These are phyloP conservation scores for Mycosphaerella sp. DNA, from an alignment of 2,329 filamentous ascomycete genomes.

Conservation along the genomic window DNA sequence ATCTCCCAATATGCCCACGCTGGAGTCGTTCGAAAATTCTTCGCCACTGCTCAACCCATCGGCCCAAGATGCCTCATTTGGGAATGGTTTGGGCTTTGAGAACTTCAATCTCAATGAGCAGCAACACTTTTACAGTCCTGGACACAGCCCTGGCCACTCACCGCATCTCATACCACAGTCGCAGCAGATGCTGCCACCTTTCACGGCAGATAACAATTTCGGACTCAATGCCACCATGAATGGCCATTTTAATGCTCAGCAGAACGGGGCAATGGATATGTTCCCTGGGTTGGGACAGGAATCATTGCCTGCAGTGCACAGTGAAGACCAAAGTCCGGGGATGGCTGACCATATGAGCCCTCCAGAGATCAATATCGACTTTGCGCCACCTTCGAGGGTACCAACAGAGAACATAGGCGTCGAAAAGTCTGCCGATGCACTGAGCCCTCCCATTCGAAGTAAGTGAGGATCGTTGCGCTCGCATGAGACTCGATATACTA, in stretches of 20 bases:
- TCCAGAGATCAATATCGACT: conserved; percentile 92
- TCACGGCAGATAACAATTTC: conserved; percentile 42
- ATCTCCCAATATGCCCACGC: conserved; percentile 72
- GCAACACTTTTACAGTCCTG: conserved; percentile 24
- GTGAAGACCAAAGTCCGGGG: conserved; percentile 42
- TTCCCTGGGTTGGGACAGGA: conserved; percentile 47
- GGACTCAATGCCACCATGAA: conserved; percentile 43
- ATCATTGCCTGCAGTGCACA: conserved; percentile 44
- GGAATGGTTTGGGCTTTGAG: conserved; percentile 69
- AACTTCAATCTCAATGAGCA: conserved; percentile 72
- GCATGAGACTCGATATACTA: background rate
- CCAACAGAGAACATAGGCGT: conserved; percentile 41
- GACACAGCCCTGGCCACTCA: conserved; percentile 56
- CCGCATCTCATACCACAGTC: conserved; percentile 62
- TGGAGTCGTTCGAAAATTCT: conserved; percentile 74
- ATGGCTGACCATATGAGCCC: conserved; percentile 72
- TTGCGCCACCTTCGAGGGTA: conserved; percentile 62
- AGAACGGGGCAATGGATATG: conserved; percentile 43
- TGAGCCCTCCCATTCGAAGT: conserved; percentile 70
- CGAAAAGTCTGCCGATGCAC: conserved; percentile 60
- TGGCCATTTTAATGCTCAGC: conserved; percentile 43
- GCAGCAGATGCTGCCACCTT: conserved; percentile 49
- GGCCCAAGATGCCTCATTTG: conserved; percentile 66
- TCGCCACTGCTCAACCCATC: conserved; percentile 70
- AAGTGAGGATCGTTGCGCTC: conserved; percentile 32